Conservation (phyloP, 2,329 filamentous ascomycete genomes). For the Venturia aucupariae region DNA sequence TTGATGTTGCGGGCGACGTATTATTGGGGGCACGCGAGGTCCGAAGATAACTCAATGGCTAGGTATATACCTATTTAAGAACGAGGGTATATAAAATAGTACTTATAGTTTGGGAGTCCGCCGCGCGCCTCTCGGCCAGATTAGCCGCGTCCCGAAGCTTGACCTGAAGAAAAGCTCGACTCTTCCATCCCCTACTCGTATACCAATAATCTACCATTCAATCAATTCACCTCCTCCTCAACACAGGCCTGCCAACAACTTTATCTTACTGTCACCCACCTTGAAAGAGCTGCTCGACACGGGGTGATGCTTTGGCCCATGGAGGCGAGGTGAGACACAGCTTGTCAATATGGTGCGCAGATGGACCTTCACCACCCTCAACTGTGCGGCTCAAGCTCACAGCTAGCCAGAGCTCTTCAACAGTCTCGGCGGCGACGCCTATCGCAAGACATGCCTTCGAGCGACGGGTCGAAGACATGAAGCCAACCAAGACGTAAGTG, state of each 20-base stretch:
- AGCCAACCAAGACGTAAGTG: constrained; percentile 81
- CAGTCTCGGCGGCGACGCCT: constrained; percentile 61
- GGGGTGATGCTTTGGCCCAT: constrained; percentile 5
- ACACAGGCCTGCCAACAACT: too few species aligned
- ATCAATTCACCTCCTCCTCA: not conserved
- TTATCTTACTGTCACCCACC: not conserved
- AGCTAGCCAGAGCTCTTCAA: constrained; percentile 47
- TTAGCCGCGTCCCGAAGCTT: not conserved
- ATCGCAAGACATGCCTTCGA: constrained; percentile 63
- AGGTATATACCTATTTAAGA: too few species aligned
- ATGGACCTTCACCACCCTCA: constrained; percentile 5
- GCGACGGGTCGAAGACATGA: constrained; percentile 71
- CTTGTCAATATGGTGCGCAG: constrained; percentile 13
- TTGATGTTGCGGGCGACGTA: too few species aligned
- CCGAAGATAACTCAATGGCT: too few species aligned
- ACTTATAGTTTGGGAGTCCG: too few species aligned
- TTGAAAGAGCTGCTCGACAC: not conserved
- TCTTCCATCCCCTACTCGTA: not conserved
- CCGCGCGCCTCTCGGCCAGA: not conserved
- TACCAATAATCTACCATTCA: not conserved
- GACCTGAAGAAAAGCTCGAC: not conserved
- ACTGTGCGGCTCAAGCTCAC: constrained; percentile 17
- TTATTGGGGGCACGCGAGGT: too few species aligned
- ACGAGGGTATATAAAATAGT: too few species aligned
- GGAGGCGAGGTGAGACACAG: constrained; percentile 11